Conservation (phyloP, 2,329 filamentous ascomycete genomes). For the Colletotrichum sp. region DNA sequence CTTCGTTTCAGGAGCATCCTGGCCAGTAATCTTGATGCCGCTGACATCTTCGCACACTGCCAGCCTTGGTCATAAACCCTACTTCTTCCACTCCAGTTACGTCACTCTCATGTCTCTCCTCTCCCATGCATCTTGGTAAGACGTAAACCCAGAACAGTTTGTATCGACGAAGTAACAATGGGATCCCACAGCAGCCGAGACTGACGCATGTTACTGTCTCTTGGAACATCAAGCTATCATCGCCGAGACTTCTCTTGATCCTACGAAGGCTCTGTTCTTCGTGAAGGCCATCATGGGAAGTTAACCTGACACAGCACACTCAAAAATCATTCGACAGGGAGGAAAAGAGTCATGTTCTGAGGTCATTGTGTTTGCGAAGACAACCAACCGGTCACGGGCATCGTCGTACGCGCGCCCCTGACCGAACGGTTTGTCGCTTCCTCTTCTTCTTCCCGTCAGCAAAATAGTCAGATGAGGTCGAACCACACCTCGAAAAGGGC, state of each 20-base stretch:
- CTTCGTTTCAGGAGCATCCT: accelerated
- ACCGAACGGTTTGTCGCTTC: accelerated
- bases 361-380: neutral
- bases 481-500: accelerated
- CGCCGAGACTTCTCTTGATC: accelerated
- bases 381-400: accelerated
- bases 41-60: accelerated
- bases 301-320: neutral
- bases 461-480: neutral
- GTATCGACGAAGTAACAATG: accelerated
- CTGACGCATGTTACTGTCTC: neutral
- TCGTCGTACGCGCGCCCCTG: neutral
- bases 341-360: neutral
- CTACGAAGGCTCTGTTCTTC: neutral
- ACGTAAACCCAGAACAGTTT: accelerated
- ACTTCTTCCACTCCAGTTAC: neutral
- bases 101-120: accelerated
- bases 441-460: neutral
- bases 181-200: neutral
- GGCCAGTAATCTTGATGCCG: neutral
- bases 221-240: neutral
- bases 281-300: neutral
- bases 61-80: neutral
- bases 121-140: accelerated
- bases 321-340: accelerated